Percentiles rank a stretch among this genome's conserved stretches.
These are phyloP conservation scores for Ustilago loliicola DNA, from an alignment of 1,284 basidiomycete genomes.

Conservation along the genomic window DNA sequence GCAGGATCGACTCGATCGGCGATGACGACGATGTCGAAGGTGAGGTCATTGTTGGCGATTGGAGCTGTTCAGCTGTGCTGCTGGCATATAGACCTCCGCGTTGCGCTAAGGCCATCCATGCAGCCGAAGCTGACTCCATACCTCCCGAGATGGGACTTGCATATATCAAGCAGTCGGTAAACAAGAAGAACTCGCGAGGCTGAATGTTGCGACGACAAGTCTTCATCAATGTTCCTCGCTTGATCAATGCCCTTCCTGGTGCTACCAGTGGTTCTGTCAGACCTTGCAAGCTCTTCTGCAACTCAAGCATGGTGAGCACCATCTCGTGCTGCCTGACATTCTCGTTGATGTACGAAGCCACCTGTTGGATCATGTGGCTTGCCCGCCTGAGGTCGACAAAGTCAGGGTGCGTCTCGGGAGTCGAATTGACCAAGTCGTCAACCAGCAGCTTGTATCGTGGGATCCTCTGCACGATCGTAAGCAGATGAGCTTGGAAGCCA, in stretches of 20 bases:
- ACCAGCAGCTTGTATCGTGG: slow-evolving; percentile 67
- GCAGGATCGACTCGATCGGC: slow-evolving; percentile 73
- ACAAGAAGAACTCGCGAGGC: slow-evolving; percentile 67
- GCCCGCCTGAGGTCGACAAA: slow-evolving; percentile 50
- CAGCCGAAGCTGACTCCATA: slow-evolving; percentile 59
- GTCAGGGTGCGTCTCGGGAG: slow-evolving; percentile 62
- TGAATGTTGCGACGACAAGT: slow-evolving; percentile 68
- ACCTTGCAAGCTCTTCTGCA: slow-evolving; percentile 64
- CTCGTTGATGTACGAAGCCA: slow-evolving; percentile 67
- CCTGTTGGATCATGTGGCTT: slow-evolving; percentile 60
- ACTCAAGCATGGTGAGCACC: slow-evolving; percentile 62
- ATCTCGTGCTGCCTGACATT: slow-evolving; percentile 69
- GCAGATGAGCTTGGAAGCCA: slow-evolving; percentile 67
- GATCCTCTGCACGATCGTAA: slow-evolving; percentile 69
- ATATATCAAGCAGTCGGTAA: slow-evolving; percentile 68
- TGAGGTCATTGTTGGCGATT: slow-evolving; percentile 40
- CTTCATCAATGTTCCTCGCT: slow-evolving; percentile 65
- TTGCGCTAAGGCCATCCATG: slow-evolving; percentile 74
- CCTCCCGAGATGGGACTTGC: slow-evolving; percentile 59
- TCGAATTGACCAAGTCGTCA: slow-evolving; percentile 62
- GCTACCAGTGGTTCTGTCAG: slow-evolving; percentile 64
- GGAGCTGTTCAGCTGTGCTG: slow-evolving; percentile 12
- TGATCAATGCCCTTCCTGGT: slow-evolving; percentile 64
- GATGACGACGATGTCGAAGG: slow-evolving; percentile 78
- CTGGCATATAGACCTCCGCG: slow-evolving; percentile 74